Base-by-base conservation (phyloP, 306 rosid genomes). In the Pterocarpus santalinus region DNA sequence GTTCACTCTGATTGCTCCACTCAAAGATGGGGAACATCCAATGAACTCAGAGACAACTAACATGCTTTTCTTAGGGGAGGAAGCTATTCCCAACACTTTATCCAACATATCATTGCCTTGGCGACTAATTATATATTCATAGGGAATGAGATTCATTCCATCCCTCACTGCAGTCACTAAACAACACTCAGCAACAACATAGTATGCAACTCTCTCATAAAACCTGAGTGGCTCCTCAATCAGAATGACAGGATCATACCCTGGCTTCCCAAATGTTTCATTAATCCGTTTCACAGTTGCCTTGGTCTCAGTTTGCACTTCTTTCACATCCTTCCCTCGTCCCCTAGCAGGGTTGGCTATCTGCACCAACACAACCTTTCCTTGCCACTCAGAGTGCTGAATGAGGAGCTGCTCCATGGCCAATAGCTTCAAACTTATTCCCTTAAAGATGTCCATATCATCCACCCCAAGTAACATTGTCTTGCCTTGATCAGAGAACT, bases 361-460 rank as follows among this genome's bases (percentile, higher is more conserved):
- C 87, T 91, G 94, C 22, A 91, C 94, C 82, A 91, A 71, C 32
- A 91, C 94, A 1, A 91, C 94, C 73, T 81, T 91, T 58, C 88
- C 92, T 55, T 75, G 85, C 53, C 85, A 89, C 68, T 88, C 92
- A 0, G 91, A 86, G 46, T 91, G 89, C 87, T 86, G 92, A 64
- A 80, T 64, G 38, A 91, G 90, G 67, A 89, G 89, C 82, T 90
- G 92, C 79, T 90, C 94, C 92, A 90, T 90, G 13, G 94, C 94
- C 88, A 90, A 81, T 65, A 90, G 92, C 92, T 90, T 90, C 84
- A 90, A 71, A 82, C 91, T 90, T 72, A 90, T 90, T 62, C 94
- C 94, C 84, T 90, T 90, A 15, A 90, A 90, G n/a, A 88, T 90
- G 46, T 90, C 94, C 94, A 90, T 88, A 77, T 90, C 94, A 72